phyloP scores from a whole-genome alignment of 371 early-diverging fungal species.

The Mucor plumbeus region DNA sequence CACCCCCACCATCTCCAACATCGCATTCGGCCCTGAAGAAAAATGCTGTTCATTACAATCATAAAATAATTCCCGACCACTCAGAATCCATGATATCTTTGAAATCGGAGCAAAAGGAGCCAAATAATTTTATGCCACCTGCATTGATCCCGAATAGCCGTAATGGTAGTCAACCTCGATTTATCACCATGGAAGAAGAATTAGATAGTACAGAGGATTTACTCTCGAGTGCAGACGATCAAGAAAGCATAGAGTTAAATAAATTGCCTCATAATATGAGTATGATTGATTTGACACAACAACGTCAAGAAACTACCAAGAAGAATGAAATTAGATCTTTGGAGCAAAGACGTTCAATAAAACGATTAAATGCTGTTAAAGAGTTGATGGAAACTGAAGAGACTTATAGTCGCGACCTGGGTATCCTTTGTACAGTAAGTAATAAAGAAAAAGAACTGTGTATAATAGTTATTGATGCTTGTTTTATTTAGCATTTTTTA shows the following conservation, averaged over 20 bases:
- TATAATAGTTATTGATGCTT: background rate
- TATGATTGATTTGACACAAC: slow-evolving; percentile 6
- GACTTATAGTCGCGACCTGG: slow-evolving; percentile 39
- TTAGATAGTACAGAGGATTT: background rate
- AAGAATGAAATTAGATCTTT: slow-evolving; percentile 22
- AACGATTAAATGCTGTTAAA: slow-evolving; percentile 27
- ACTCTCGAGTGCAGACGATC: slow-evolving; percentile 3
- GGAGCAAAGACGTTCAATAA: slow-evolving; percentile 23
- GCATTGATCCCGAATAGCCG: no score
- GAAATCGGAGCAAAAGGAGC: background rate
- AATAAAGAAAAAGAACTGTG: background rate
- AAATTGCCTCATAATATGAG: slow-evolving; percentile 7
- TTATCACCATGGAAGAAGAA: slow-evolving; percentile 26
- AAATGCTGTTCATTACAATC: background rate
- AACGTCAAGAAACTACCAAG: background rate
- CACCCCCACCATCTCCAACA: slow-evolving; percentile 10
- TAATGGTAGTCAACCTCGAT: background rate
- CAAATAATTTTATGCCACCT: background rate
- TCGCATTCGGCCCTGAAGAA: slow-evolving; percentile 15
- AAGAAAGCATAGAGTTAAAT: background rate
- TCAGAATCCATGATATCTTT: background rate
- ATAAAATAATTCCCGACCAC: slow-evolving; percentile 22
- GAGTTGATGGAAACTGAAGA: slow-evolving; percentile 50
- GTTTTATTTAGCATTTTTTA: slow-evolving; percentile 36
- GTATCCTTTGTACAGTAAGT: slow-evolving; percentile 45